A percentile compares a stretch with the other conserved stretches of the same genome.
Evolutionary conservation across 805 yeast genomes (phyloP).

Genomic region (Dipodascus albidus): DNA sequence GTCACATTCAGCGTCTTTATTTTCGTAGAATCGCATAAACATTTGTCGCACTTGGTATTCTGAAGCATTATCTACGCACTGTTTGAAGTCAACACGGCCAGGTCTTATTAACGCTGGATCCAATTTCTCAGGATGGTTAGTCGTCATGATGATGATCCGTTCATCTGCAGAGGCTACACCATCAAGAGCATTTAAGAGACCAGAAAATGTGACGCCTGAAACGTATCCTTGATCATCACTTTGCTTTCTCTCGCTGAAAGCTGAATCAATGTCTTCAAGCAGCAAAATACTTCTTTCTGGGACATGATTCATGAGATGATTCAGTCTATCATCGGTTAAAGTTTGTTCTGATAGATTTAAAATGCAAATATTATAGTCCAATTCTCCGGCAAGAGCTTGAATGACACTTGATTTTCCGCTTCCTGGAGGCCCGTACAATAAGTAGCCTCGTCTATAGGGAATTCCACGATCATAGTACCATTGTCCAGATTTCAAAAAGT

Average conservation of each 20-base stretch:
- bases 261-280: constrained; percentile 92
- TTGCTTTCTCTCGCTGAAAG: constrained; percentile 75
- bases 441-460: constrained; percentile 90
- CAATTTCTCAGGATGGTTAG: constrained; percentile 88
- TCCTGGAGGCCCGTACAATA: constrained; percentile 95
- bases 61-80: constrained; percentile 77
- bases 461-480: constrained; percentile 98
- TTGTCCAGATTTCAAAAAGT: constrained; percentile 64
- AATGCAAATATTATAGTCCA: constrained; percentile 91
- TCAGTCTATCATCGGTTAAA: constrained; percentile 86
- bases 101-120: constrained; percentile 94
- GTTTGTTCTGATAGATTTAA: constrained; percentile 83
- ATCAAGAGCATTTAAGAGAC: constrained; percentile 84
- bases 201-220: constrained; percentile 92
- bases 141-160: constrained; percentile 93
- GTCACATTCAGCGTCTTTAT: constrained; percentile 43
- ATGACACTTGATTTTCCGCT: constrained; percentile 93
- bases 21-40: constrained; percentile 80
- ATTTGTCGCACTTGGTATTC: constrained; percentile 65
- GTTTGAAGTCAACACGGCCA: constrained; percentile 84
- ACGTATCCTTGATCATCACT: constrained; percentile 63
- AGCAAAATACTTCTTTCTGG: constrained; percentile 80
- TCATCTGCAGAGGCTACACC: constrained; percentile 98
- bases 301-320: constrained; percentile 91
- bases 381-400: constrained; percentile 92